Evolutionary conservation across 345 rosid genomes (phyloP), one percentile per base, ranked within the genome.

Genomic region (Camelina sativa): DNA sequence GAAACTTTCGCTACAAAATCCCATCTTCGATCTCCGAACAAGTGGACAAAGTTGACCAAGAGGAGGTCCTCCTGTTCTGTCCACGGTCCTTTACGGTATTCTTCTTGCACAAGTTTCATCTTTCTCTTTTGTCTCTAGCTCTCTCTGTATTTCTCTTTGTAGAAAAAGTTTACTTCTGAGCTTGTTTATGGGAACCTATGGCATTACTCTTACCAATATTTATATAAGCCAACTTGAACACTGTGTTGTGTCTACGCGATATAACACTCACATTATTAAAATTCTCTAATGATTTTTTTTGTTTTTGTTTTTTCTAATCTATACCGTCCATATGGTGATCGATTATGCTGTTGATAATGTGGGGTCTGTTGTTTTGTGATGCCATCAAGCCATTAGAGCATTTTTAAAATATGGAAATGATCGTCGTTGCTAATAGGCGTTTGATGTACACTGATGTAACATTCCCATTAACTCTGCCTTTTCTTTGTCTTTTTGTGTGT

Each of bases 1-100:
- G 99, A 95, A 80, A 95, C 94, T 84, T 95, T 88, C 1, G 99
- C 98, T 67, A 95, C 85, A 88, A 87, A 95, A 77, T 95, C 97
- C 99, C 99, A 95, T 78, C 97, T 85, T 57, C 99, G 96, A 81
- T 95, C 97, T 48, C 99, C 99, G 67, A 95, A 89, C 55, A 89
- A 76, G 84, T 89, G 90, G 76, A 95, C 96, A 81, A 86, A 92
- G 91, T 87, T 85, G 76, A 83, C 81, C 80, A 95, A 88, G 32
- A 92, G 84, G 22, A 84, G 44, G 85, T 95, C 99, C 78, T 95
- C 99, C 13, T 87, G 91, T 78, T 95, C 98, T 76, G 96, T 92
- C 99, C 99, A 95, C 13, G 97, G 98, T 57, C 99, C 99, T 82
- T 87, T 95, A 72, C 97, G 78, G 82, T 46, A 71, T 65, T 86